Evolutionary conservation across 1,139 yeast species (phyloP).

Genomic region (Suhomyces maxii): DNA sequence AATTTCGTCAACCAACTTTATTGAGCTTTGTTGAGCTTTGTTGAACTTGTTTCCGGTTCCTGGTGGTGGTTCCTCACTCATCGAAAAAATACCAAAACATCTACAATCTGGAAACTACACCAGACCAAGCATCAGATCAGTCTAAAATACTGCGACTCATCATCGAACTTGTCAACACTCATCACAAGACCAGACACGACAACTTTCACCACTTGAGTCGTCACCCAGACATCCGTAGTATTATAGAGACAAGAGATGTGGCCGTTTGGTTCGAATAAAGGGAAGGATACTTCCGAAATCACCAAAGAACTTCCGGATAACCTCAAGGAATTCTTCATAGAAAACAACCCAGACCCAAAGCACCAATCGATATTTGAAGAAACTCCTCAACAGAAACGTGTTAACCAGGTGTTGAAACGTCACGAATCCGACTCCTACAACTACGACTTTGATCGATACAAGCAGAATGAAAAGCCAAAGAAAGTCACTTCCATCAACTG

Average conservation of each 20-base stretch:
- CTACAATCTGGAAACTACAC: no score
- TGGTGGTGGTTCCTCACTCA: no score
- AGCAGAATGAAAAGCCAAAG: conserved; percentile 27
- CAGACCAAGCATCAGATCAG: no score
- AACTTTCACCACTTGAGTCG: no score
- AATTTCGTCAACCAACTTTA: no score
- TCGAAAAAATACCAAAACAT: no score
- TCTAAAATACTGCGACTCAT: no score
- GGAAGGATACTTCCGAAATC: conserved; percentile 26
- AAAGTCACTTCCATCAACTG: conserved; percentile 39
- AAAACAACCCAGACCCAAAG: conserved; percentile 32
- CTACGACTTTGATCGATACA: conserved; percentile 35
- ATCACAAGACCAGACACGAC: no score
- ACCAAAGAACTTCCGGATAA: conserved; percentile 33
- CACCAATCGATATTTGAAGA: conserved; percentile 28
- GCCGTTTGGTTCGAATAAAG: conserved; percentile 17
- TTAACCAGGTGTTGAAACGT: conserved; percentile 26
- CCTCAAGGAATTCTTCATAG: conserved; percentile 32
- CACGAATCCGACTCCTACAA: conserved; percentile 20
- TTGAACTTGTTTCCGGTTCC: no score
- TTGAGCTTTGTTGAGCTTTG: no score
- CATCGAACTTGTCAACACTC: no score
- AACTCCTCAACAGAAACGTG: conserved; percentile 30
- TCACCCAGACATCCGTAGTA: background rate
- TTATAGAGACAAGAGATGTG: conserved; percentile 4